phyloP scores from a whole-genome alignment of 345 rosid species.

The Litchi chinensis region DNA sequence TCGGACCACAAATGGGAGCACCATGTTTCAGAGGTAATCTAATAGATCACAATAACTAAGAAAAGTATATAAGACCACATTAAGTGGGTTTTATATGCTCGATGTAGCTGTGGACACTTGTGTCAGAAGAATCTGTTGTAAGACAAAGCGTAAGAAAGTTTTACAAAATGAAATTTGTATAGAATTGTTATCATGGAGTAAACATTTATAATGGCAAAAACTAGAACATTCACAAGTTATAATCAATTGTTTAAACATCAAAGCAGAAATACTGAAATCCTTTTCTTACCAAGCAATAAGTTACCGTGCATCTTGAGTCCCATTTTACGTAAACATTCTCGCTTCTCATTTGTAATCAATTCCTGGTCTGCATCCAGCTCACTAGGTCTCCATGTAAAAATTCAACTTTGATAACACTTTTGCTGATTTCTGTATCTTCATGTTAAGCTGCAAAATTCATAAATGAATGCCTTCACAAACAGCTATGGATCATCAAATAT shows the following conservation, averaged over 20 bases:
- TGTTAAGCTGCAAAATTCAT: slow-evolving; percentile 54
- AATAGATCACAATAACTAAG: not conserved
- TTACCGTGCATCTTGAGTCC: slow-evolving; percentile 66
- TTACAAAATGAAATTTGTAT: not conserved
- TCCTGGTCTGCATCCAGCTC: slow-evolving; percentile 58
- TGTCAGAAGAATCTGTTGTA: not conserved
- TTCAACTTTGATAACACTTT: slow-evolving; percentile 54
- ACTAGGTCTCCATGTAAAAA: slow-evolving; percentile 50
- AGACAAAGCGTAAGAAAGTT: not conserved
- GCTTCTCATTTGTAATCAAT: slow-evolving; percentile 73
- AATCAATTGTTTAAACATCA: too few relatives aligned
- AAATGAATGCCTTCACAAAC: slow-evolving; percentile 18
- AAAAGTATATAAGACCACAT: not conserved
- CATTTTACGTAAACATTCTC: slow-evolving; percentile 67
- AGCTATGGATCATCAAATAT: slow-evolving; percentile 11
- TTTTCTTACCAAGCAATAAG: slow-evolving; percentile 68
- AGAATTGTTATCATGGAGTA: not conserved
- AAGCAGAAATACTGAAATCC: not conserved
- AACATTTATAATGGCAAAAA: not conserved
- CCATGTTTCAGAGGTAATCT: not conserved
- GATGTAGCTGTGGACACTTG: not conserved
- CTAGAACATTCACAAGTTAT: not conserved
- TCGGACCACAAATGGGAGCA: not conserved
- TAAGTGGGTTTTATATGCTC: not conserved
- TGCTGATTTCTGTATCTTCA: slow-evolving; percentile 58